phyloP scores from a whole-genome alignment of 345 rosid genomes.

The Pugionium cornutum region DNA sequence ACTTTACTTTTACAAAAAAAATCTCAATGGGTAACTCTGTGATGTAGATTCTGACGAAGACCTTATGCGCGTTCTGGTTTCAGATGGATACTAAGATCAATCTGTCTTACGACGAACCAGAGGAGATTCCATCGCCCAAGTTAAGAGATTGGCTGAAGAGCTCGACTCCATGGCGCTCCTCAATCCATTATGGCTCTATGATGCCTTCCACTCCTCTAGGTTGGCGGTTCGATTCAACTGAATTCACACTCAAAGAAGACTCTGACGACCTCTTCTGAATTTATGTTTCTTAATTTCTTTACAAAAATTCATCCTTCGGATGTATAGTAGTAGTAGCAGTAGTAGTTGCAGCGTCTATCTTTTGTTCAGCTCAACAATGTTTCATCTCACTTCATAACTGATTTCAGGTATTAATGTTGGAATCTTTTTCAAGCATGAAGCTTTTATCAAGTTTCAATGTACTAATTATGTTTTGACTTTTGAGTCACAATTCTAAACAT shows the following conservation, averaged over 20 bases:
- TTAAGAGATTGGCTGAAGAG: constrained; percentile 43
- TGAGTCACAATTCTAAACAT: neutral
- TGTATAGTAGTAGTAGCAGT: constrained; percentile 23
- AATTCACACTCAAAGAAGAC: constrained; percentile 48
- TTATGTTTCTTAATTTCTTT: constrained; percentile 6
- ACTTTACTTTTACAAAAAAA: neutral
- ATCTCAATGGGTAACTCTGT: no score
- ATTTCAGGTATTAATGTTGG: constrained; percentile 22
- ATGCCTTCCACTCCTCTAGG: constrained; percentile 41
- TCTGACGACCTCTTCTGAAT: constrained; percentile 32
- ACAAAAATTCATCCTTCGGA: constrained; percentile 35
- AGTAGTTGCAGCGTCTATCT: neutral
- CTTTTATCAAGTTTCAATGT: no score
- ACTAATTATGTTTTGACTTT: no score
- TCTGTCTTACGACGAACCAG: constrained; percentile 38
- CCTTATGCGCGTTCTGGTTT: constrained; percentile 2
- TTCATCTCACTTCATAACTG: constrained; percentile 25
- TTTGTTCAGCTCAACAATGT: constrained; percentile 15
- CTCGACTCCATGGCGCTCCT: constrained; percentile 43
- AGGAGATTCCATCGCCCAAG: constrained; percentile 47
- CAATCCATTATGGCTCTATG: constrained; percentile 40
- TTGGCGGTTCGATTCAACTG: constrained; percentile 47
- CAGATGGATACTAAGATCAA: constrained; percentile 42
- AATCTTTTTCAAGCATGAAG: constrained; percentile 5
- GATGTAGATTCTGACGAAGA: no score